Evolutionary conservation across 805 yeast genomes (phyloP), one percentile per base, ranked within the genome.

Genomic region (Zygosaccharomyces siamensis): DNA sequence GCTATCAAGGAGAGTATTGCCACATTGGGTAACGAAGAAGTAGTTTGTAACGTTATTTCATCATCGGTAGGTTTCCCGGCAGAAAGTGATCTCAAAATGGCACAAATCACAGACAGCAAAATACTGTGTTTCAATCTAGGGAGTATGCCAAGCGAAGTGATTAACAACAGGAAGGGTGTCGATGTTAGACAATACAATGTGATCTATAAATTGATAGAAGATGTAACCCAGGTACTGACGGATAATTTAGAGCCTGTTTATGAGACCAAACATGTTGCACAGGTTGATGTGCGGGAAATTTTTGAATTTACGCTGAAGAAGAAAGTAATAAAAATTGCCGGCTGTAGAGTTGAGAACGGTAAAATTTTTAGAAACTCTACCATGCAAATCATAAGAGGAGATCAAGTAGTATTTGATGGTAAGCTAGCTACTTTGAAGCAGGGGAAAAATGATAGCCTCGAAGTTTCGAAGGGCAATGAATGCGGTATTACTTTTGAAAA

Each of bases 21-120:
- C 50, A 82, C 83, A 10, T 69, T 93, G n/a, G 97, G 97, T 5
- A 90, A 92, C 64, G 86, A 85, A 1, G 95, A 87, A 61, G 92
- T 92, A 5, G 72, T 74, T 51, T 79, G 89, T 3, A 67, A 73
- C n/a, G 81, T 92, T 1, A 67, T 93, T 3, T 78, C 78, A 39
- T 77, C 83, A 32, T 89, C 83, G 23, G 96, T 90, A 5, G 98
- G 98, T 4, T 63, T 80, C 0, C 84, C 87, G 10, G 78, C 80
- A 0, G 88, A 82, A 38, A 71, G 76, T 8, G 95, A 86, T 63
- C 59, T 86, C 11, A 79, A 79, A 38, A 69, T 86, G 52, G 93
- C 93, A 0, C 75, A 78, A 26, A 72, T 83, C 3, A 81, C 97
- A 0, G 74, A 74, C 18, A 95, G 96, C 2, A 72, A 75, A 4